Evolutionary conservation across 768 basidiomycete species (phyloP).

Genomic region (Auricularia sp.): DNA sequence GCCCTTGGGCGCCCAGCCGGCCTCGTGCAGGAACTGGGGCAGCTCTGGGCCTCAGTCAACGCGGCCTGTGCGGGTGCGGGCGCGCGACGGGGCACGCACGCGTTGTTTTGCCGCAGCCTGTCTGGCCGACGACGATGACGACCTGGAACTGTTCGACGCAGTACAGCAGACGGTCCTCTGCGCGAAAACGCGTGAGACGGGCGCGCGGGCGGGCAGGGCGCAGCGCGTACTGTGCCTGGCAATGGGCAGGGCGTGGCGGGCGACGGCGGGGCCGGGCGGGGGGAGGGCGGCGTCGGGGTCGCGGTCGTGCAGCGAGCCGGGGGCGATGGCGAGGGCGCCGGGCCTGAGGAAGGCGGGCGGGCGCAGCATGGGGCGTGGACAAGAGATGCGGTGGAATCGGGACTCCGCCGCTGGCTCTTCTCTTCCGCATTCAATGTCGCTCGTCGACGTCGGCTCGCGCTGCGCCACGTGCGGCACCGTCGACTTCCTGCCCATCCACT

Average conservation of each 20-base stretch:
- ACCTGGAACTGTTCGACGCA: conserved; percentile 78
- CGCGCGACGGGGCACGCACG: not conserved
- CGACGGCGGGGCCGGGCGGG: not conserved
- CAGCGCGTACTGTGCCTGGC: not conserved
- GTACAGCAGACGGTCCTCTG: conserved; percentile 73
- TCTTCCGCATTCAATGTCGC: not conserved
- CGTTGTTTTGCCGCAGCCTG: conserved; percentile 61
- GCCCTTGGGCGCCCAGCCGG: conserved; percentile 82
- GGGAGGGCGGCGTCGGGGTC: not conserved
- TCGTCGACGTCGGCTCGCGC: conserved; percentile 40
- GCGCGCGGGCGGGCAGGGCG: not conserved
- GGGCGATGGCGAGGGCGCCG: not conserved
- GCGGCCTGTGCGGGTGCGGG: not conserved
- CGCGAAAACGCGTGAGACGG: not conserved
- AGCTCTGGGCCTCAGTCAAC: conserved; percentile 48
- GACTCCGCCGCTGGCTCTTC: not conserved
- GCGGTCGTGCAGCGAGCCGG: not conserved
- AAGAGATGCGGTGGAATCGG: not conserved
- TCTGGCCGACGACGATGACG: conserved; percentile 85
- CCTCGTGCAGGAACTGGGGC: conserved; percentile 88
- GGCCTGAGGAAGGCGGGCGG: not conserved
- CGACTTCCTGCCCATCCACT: conserved; percentile 73
- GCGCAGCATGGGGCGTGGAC: not conserved
- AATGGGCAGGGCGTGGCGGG: not conserved
- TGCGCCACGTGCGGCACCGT: conserved; percentile 56